These are phyloP conservation scores for Punica granatum DNA, from an alignment of 345 rosid genomes.

Conservation along the genomic window DNA sequence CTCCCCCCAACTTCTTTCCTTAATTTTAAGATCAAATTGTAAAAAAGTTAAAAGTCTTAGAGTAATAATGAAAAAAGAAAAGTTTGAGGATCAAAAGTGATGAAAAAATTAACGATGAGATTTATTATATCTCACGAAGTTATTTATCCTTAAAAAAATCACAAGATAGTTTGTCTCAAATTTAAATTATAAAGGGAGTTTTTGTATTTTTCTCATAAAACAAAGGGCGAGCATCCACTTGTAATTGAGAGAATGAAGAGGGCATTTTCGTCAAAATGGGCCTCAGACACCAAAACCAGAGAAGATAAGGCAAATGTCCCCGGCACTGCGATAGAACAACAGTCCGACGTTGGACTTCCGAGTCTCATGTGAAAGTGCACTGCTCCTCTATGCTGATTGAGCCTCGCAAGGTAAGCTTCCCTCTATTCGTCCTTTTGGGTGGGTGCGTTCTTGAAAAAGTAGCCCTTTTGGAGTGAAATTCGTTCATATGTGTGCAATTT, in stretches of 20 bases:
- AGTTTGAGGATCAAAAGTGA: no score
- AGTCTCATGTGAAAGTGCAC: background rate
- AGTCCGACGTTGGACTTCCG: background rate
- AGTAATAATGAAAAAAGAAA: no score
- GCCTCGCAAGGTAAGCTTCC: constrained; percentile 1
- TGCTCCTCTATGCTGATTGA: constrained; percentile 3
- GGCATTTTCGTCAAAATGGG: background rate
- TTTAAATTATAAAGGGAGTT: no score
- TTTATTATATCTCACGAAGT: no score
- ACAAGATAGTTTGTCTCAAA: no score
- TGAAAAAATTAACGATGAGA: no score
- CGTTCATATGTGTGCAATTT: background rate
- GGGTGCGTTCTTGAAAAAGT: background rate
- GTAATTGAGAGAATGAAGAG: background rate
- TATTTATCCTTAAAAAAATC: no score
- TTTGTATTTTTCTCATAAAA: no score
- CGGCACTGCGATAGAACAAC: background rate
- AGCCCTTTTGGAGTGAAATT: background rate
- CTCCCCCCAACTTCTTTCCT: no score
- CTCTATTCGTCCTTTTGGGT: background rate
- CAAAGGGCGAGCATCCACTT: background rate
- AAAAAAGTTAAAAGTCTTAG: no score
- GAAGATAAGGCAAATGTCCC: background rate
- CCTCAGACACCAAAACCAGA: background rate
- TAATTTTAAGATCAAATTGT: no score